Evolutionary conservation across 805 yeast genomes (phyloP).

Genomic region (Schwanniomyces sp.): DNA sequence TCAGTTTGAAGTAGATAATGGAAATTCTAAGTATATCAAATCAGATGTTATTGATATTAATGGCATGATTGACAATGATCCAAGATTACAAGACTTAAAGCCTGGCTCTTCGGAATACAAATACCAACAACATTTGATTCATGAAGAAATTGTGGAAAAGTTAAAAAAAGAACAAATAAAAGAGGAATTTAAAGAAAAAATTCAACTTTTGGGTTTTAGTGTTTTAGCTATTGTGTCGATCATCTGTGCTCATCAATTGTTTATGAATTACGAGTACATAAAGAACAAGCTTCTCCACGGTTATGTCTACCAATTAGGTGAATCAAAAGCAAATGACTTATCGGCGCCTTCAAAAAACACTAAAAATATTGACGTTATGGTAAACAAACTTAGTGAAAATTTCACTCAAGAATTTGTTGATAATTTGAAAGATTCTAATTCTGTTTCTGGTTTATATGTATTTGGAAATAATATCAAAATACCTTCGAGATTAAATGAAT

Average conservation of each 20-base stretch:
- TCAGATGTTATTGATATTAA: slow-evolving; percentile 18
- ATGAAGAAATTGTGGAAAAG: slow-evolving; percentile 22
- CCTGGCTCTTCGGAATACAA: slow-evolving; percentile 39
- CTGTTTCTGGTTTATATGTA: slow-evolving; percentile 34
- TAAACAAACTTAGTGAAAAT: slow-evolving; percentile 23
- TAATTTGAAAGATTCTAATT: slow-evolving; percentile 20
- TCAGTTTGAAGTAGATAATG: slow-evolving; percentile 5
- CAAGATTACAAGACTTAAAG: slow-evolving; percentile 24
- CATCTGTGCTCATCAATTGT: slow-evolving; percentile 39
- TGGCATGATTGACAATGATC: slow-evolving; percentile 27
- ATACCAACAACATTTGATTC: slow-evolving; percentile 26
- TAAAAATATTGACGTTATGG: slow-evolving; percentile 23
- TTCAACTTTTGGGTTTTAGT: slow-evolving; percentile 48
- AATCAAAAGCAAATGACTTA: slow-evolving; percentile 33
- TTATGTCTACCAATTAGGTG: slow-evolving; percentile 36
- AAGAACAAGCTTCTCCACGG: slow-evolving; percentile 32
- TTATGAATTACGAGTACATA: slow-evolving; percentile 42
- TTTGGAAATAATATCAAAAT: slow-evolving; percentile 41
- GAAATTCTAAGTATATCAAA: slow-evolving; percentile 10
- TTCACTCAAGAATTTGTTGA: slow-evolving; percentile 18
- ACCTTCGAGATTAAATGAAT: slow-evolving; percentile 62
- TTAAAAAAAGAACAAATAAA: slow-evolving; percentile 26
- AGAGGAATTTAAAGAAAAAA: slow-evolving; percentile 42
- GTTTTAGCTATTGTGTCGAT: slow-evolving; percentile 36
- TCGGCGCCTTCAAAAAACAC: slow-evolving; percentile 29